phyloP scores from a whole-genome alignment of 2,329 filamentous ascomycete genomes.

The Emergomyces pasteurianus region DNA sequence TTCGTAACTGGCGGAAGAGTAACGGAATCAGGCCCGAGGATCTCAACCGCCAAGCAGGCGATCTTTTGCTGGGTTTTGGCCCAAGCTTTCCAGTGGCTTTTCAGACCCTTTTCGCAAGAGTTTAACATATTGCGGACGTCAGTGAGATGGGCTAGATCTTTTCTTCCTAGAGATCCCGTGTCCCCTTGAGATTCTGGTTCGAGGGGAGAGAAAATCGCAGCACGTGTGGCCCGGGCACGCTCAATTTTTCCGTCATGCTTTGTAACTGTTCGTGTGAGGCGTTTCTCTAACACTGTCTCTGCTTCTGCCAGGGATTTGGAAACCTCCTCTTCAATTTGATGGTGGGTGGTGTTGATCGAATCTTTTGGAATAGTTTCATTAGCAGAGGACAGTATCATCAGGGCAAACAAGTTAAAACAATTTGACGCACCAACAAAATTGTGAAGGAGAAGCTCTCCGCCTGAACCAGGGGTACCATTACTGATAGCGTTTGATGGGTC shows the following conservation, averaged over 20 bases:
- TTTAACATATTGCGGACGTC: not conserved
- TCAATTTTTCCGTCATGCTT: not conserved
- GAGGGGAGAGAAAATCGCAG: not conserved
- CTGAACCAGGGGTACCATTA: not conserved
- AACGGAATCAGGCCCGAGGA: slow-evolving; percentile 7
- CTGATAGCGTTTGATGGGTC: not conserved
- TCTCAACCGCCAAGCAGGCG: slow-evolving; percentile 10
- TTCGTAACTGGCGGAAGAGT: not conserved
- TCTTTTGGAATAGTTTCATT: not conserved
- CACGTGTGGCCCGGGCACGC: not conserved
- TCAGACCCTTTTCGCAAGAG: slow-evolving; percentile 6
- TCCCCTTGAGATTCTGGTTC: not conserved
- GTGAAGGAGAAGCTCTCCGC: not conserved
- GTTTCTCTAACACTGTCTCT: slow-evolving; percentile 3
- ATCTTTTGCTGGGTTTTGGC: slow-evolving; percentile 12
- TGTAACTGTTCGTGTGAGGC: not conserved
- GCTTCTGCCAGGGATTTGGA: slow-evolving; percentile 4
- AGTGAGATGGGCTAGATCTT: not conserved
- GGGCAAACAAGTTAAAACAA: not conserved
- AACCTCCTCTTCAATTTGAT: slow-evolving; percentile 7
- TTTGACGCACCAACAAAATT: not conserved
- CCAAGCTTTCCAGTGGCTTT: slow-evolving; percentile 14
- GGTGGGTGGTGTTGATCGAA: slow-evolving; percentile 7
- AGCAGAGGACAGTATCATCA: not conserved
- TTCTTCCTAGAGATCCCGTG: not conserved